These are phyloP conservation scores for Populus tremula DNA, from an alignment of 345 rosid genomes.

Conservation along the genomic window DNA sequence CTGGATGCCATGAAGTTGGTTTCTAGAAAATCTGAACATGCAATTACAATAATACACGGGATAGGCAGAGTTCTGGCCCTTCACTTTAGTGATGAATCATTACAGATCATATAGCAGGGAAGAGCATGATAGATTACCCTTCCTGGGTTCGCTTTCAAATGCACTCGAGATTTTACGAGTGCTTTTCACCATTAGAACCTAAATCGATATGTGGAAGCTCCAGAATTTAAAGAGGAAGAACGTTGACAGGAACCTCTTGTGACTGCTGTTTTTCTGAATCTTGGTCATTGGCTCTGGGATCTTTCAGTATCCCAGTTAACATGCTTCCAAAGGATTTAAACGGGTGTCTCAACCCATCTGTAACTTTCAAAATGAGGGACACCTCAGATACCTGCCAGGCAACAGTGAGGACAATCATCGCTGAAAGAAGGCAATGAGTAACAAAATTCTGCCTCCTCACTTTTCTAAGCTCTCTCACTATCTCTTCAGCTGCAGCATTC, in stretches of 20 bases:
- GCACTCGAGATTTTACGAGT: not conserved
- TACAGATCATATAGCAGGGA: no score
- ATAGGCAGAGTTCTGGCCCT: not conserved
- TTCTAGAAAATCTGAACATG: not conserved
- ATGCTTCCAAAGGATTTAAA: conserved; percentile 50
- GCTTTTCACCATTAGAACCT: conserved; percentile 20
- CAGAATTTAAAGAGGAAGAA: conserved; percentile 35
- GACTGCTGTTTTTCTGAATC: conserved; percentile 17
- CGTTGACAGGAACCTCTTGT: conserved; percentile 3
- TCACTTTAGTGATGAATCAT: no score
- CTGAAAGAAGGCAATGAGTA: conserved; percentile 70
- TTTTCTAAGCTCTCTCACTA: conserved; percentile 53
- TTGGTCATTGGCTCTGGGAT: not conserved
- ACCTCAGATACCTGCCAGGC: conserved; percentile 81
- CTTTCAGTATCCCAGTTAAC: conserved; percentile 42
- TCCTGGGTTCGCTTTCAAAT: not conserved
- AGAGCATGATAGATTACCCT: not conserved
- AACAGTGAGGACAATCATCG: conserved; percentile 57
- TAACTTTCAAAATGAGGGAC: conserved; percentile 54
- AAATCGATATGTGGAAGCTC: conserved; percentile 49
- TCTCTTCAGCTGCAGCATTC: conserved; percentile 35
- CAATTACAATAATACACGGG: not conserved
- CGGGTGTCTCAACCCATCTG: conserved; percentile 60
- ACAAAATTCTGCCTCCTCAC: conserved; percentile 64
- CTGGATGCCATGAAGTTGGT: not conserved